Evolutionary conservation across 2,329 filamentous ascomycete species (phyloP).

Genomic region (Hirsutella thompsonii): DNA sequence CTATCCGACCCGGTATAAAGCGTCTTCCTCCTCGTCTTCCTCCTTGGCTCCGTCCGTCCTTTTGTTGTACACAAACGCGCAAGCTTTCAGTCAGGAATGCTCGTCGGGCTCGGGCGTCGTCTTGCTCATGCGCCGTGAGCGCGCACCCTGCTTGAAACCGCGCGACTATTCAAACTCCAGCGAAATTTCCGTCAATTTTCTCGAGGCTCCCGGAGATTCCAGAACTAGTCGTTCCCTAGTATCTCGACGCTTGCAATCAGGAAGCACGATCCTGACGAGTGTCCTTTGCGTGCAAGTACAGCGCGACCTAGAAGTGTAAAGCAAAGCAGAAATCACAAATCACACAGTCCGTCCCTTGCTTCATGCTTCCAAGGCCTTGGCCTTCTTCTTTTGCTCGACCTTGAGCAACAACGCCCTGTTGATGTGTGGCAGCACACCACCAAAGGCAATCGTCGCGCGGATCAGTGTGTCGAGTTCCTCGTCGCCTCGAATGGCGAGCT

Average conservation of each 20-base stretch:
- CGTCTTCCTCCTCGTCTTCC: neutral
- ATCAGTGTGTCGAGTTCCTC: slow-evolving; percentile 97
- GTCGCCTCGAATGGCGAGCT: slow-evolving; percentile 95
- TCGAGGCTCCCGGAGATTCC: neutral
- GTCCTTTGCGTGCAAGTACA: neutral
- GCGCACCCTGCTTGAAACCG: neutral
- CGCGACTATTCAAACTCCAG: neutral
- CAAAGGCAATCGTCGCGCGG: slow-evolving; percentile 93
- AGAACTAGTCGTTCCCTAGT: neutral
- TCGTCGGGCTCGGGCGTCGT: neutral
- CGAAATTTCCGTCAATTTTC: neutral
- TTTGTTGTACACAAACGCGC: slow-evolving; percentile 1
- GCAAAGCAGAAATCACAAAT: neutral
- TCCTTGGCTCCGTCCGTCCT: neutral
- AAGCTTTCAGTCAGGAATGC: neutral
- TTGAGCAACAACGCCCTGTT: slow-evolving; percentile 92
- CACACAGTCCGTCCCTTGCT: neutral
- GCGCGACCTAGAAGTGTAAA: neutral
- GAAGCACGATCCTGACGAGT: neutral
- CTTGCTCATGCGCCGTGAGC: neutral
- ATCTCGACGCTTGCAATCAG: neutral
- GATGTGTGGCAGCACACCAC: slow-evolving; percentile 97
- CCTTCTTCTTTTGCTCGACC: slow-evolving; percentile 96
- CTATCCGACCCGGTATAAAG: neutral
- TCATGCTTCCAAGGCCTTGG: slow-evolving; percentile 36